phyloP scores from a whole-genome alignment of 73 alveolate genomes.

The Paramecium caudatum region DNA sequence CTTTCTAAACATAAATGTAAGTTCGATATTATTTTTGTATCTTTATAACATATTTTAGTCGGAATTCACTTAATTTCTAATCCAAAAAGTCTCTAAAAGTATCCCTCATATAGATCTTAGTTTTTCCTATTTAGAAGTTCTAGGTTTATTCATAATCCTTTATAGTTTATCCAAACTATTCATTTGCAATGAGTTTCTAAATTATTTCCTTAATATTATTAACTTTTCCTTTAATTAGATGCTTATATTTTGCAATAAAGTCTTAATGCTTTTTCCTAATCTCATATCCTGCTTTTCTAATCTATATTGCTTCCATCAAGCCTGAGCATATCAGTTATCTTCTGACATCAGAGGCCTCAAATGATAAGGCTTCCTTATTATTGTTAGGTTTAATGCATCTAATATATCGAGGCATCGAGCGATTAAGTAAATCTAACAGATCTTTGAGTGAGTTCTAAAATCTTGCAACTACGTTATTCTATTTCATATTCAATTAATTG shows the following conservation, averaged over 20 bases:
- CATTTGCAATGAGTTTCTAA: neutral
- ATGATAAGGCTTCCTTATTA: neutral
- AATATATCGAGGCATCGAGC: conserved; percentile 44
- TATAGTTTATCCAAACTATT: neutral
- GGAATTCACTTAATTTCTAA: neutral
- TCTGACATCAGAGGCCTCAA: neutral
- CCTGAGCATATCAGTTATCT: conserved; percentile 58
- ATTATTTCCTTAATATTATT: conserved; percentile 6
- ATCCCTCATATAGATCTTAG: neutral
- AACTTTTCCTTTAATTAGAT: neutral
- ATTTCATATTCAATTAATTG: conserved; percentile 50
- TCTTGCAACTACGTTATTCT: conserved; percentile 61
- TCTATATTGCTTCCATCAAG: conserved; percentile 61
- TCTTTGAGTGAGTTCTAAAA: conserved; percentile 38
- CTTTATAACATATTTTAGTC: conserved; percentile 19
- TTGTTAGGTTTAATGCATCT: conserved; percentile 74
- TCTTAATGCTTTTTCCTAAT: conserved; percentile 79
- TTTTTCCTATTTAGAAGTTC: conserved; percentile 1
- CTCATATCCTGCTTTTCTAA: conserved; percentile 64
- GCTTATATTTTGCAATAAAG: conserved; percentile 86
- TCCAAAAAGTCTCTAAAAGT: neutral
- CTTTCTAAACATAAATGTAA: neutral
- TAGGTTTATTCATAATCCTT: neutral
- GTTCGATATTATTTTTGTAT: neutral
- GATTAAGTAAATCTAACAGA: conserved; percentile 49